Percentiles rank a stretch among this genome's conserved stretches.
Evolutionary conservation across 306 rosid species (phyloP).

Genomic region (Erythrophleum fordii): DNA sequence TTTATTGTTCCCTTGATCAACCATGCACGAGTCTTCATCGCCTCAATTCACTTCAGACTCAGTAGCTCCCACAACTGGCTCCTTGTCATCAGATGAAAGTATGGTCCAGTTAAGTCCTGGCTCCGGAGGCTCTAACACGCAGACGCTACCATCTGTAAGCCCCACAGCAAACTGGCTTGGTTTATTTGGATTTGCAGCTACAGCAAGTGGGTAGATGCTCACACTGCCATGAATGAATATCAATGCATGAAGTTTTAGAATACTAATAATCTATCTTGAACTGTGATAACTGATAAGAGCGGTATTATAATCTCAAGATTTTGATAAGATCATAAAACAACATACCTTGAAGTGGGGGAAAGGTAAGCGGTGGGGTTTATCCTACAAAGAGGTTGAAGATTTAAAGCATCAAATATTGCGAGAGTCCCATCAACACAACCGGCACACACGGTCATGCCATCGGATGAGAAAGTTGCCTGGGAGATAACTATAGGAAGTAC

Average conservation of each 20-base stretch:
- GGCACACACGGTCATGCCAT: slow-evolving; percentile 43
- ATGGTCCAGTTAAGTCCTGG: slow-evolving; percentile 13
- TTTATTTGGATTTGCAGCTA: slow-evolving; percentile 46
- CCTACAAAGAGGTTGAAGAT: slow-evolving; percentile 28
- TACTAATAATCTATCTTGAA: not conserved
- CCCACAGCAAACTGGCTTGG: slow-evolving; percentile 44
- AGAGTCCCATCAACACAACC: slow-evolving; percentile 45
- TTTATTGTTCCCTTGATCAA: not conserved
- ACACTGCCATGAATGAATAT: slow-evolving; percentile 32
- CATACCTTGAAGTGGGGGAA: slow-evolving; percentile 42
- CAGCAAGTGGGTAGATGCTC: slow-evolving; percentile 22
- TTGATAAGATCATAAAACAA: not conserved
- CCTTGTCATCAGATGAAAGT: not conserved
- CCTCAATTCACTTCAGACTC: not conserved
- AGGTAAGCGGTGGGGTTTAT: slow-evolving; percentile 41
- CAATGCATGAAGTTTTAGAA: not conserved
- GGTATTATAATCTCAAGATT: not conserved
- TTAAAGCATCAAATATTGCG: slow-evolving; percentile 32
- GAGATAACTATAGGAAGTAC: slow-evolving; percentile 28
- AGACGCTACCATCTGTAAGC: slow-evolving; percentile 33
- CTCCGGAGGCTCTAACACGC: slow-evolving; percentile 41
- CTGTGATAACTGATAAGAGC: not conserved
- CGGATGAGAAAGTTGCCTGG: slow-evolving; percentile 50
- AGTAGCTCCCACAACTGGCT: not conserved
- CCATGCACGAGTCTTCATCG: not conserved